These are phyloP conservation scores for Rhipidocladum racemiflorum DNA, from an alignment of 176 grass and related monocot genomes.

Conservation along the genomic window DNA sequence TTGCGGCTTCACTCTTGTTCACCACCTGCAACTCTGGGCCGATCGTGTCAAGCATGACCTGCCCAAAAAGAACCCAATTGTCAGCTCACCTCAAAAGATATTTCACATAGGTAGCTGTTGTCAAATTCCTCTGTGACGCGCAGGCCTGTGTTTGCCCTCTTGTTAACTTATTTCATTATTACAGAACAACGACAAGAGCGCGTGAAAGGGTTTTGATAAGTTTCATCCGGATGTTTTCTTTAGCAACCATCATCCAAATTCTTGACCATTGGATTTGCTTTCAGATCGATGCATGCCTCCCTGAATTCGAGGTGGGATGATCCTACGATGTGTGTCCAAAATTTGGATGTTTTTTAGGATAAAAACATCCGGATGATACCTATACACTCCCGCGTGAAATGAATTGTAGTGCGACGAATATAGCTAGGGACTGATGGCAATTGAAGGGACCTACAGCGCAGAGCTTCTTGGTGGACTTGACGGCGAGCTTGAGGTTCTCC, in stretches of 20 bases:
- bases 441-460: slow-evolving; percentile 56
- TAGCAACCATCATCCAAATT: too few species aligned
- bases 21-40: slow-evolving; percentile 92
- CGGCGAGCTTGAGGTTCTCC: slow-evolving; percentile 86
- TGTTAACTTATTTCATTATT: not conserved
- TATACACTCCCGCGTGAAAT: too few species aligned
- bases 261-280: too few species aligned
- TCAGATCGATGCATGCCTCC: too few species aligned
- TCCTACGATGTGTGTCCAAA: too few species aligned
- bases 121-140: not conserved
- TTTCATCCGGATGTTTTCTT: too few species aligned
- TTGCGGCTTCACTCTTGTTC: slow-evolving; percentile 68
- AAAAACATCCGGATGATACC: too few species aligned
- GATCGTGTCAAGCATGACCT: slow-evolving; percentile 97
- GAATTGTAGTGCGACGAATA: not conserved
- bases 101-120: not conserved
- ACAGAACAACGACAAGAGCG: not conserved
- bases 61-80: not conserved
- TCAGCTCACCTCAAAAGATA: not conserved
- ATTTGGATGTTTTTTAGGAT: too few species aligned
- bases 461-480: slow-evolving; percentile 91
- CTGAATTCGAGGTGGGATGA: too few species aligned
- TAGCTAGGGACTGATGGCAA: not conserved
- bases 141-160: not conserved
- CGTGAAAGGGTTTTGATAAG: too few species aligned